Conservation (phyloP, 805 yeast genomes). For the Lachancea sp. region DNA sequence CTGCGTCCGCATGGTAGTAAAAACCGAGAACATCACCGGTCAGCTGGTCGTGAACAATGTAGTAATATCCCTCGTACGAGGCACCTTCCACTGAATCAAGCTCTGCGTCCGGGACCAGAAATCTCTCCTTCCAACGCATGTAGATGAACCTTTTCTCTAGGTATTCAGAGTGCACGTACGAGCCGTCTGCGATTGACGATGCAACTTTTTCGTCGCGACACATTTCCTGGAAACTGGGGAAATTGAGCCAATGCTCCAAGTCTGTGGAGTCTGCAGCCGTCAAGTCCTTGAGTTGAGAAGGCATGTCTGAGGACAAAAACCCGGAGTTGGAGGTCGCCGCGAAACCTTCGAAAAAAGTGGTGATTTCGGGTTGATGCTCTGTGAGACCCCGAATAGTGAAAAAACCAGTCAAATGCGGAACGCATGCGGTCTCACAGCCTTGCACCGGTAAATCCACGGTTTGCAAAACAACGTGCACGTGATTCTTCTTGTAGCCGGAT, state of each 20-base stretch:
- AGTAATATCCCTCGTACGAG: slow-evolving; percentile 88
- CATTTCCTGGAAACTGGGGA: slow-evolving; percentile 39
- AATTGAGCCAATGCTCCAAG: slow-evolving; percentile 61
- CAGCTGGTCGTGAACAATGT: slow-evolving; percentile 70
- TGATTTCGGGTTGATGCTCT: slow-evolving; percentile 57
- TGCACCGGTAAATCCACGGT: slow-evolving; percentile 43
- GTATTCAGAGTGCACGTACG: slow-evolving; percentile 26
- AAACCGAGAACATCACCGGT: slow-evolving; percentile 74
- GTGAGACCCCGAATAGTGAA: slow-evolving; percentile 65
- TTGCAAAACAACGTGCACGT: slow-evolving; percentile 51
- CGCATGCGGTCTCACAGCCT: slow-evolving; percentile 23
- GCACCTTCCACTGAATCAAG: slow-evolving; percentile 53
- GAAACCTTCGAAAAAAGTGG: slow-evolving; percentile 60
- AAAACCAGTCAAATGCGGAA: slow-evolving; percentile 48
- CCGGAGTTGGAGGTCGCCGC: slow-evolving; percentile 27
- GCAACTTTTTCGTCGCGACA: slow-evolving; percentile 14
- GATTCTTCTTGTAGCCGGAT: slow-evolving; percentile 35
- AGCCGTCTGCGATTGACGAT: slow-evolving; percentile 16
- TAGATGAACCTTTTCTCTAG: slow-evolving; percentile 48
- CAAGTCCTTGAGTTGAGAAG: slow-evolving; percentile 41
- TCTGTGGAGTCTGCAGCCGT: slow-evolving; percentile 55
- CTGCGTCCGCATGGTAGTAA: slow-evolving; percentile 76
- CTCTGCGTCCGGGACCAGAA: slow-evolving; percentile 73
- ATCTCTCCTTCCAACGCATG: slow-evolving; percentile 95
- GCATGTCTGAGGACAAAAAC: slow-evolving; percentile 28